These are phyloP conservation scores for Drechslera avenae DNA, from an alignment of 2,329 filamentous ascomycete genomes.

Conservation along the genomic window DNA sequence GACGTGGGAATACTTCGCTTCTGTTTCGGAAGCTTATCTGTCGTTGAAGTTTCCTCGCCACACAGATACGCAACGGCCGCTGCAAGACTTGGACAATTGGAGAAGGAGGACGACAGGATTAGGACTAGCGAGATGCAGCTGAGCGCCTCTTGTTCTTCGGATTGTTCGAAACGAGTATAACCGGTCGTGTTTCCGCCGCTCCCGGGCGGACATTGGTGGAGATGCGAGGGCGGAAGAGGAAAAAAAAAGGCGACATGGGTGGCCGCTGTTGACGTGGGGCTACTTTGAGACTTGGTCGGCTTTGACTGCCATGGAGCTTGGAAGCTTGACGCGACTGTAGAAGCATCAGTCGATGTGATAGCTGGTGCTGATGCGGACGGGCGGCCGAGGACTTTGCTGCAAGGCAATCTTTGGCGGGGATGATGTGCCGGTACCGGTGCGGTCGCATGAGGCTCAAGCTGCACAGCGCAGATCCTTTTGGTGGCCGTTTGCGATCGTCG, in stretches of 20 bases:
- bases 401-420: constrained; percentile 8
- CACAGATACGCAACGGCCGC: no score
- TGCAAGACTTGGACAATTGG: no score
- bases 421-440: constrained; percentile 9
- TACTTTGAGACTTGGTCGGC: not conserved
- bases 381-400: not conserved
- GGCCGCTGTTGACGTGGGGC: not conserved
- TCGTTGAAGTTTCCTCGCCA: not conserved
- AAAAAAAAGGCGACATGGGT: no score
- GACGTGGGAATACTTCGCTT: constrained; percentile 1
- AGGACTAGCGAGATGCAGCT: not conserved
- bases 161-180: constrained; percentile 4
- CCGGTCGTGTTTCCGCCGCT: not conserved
- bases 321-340: no score
- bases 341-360: constrained; percentile 8
- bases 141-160: constrained; percentile 1
- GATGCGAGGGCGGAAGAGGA: no score
- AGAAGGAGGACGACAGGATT: no score
- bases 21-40: constrained; percentile 5
- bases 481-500: constrained; percentile 12
- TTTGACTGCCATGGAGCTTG: no score
- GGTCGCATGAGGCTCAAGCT: constrained; percentile 13
- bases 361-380: not conserved
- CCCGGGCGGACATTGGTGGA: no score
- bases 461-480: constrained; percentile 14